Percentiles rank a stretch among this genome's conserved stretches.
phyloP scores from a whole-genome alignment of 345 rosid species.

The Ceriops tagal region DNA sequence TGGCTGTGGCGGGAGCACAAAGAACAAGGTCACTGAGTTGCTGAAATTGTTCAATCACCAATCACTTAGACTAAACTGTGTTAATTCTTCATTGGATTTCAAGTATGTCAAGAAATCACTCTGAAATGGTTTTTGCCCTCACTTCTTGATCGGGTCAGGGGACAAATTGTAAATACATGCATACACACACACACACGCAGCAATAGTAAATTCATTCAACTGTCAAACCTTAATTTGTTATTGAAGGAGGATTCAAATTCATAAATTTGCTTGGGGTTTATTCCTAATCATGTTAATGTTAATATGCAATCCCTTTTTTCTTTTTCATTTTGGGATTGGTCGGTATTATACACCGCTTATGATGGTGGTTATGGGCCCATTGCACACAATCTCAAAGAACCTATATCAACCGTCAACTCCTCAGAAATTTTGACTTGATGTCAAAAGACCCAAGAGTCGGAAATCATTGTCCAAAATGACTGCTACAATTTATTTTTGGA shows the following conservation, averaged over 20 bases:
- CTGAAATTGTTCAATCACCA: slow-evolving; percentile 28
- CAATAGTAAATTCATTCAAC: neutral
- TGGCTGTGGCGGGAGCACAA: slow-evolving; percentile 23
- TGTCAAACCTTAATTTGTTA: neutral
- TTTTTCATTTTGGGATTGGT: too few species aligned
- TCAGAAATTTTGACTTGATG: too few species aligned
- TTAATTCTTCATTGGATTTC: slow-evolving; percentile 30
- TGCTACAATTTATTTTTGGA: too few species aligned
- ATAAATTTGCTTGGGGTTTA: too few species aligned
- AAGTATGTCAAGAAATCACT: slow-evolving; percentile 24
- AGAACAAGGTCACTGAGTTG: slow-evolving; percentile 29
- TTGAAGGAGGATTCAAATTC: neutral
- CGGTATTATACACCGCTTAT: too few species aligned
- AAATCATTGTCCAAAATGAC: too few species aligned
- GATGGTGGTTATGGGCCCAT: too few species aligned
- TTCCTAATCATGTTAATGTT: too few species aligned
- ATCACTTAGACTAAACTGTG: slow-evolving; percentile 24
- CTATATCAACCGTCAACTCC: too few species aligned
- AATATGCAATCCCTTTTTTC: too few species aligned
- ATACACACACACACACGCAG: neutral
- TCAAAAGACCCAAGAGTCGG: too few species aligned
- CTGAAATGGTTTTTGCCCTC: neutral
- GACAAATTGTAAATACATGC: neutral
- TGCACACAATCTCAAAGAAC: too few species aligned
- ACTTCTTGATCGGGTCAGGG: neutral